A percentile compares a stretch with the other conserved stretches of the same genome.
These are phyloP conservation scores for Penicillium sp. DNA, from an alignment of 2,329 filamentous ascomycete species.

Conservation along the genomic window DNA sequence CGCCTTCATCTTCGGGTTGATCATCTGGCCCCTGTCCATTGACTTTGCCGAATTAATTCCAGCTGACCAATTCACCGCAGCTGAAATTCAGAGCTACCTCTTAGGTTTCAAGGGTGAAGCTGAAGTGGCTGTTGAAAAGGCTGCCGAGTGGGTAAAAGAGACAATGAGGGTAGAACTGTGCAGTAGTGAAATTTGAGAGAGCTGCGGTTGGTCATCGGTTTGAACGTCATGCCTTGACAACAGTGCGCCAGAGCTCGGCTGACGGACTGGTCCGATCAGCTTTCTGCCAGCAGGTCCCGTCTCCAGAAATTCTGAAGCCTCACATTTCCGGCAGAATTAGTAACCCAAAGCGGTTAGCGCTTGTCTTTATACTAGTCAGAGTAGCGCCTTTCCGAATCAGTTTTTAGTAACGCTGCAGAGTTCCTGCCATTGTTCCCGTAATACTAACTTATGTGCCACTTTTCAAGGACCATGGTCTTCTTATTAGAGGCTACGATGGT, in stretches of 20 bases:
- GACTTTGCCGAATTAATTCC: too few species aligned
- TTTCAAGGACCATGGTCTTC: not conserved
- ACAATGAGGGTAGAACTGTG: not conserved
- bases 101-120: not conserved
- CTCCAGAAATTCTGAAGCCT: not conserved
- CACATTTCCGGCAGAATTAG: not conserved
- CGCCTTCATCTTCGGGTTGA: too few species aligned
- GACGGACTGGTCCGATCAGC: not conserved
- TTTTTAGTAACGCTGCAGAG: not conserved
- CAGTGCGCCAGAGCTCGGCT: not conserved
- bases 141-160: not conserved
- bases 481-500: not conserved
- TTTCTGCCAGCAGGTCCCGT: not conserved
- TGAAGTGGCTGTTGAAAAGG: not conserved
- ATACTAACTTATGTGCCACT: not conserved
- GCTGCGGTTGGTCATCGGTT: too few species aligned
- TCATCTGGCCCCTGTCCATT: too few species aligned
- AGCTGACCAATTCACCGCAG: too few species aligned
- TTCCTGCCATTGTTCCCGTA: not conserved
- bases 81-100: not conserved
- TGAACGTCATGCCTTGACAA: not conserved
- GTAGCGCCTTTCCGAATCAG: not conserved
- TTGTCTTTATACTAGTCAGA: not conserved
- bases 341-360: not conserved
- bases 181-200: too few species aligned